Percentiles rank a stretch among this genome's conserved stretches.
phyloP scores from a whole-genome alignment of 1,284 basidiomycete species.

The Exobasidium cylindrosporum region DNA sequence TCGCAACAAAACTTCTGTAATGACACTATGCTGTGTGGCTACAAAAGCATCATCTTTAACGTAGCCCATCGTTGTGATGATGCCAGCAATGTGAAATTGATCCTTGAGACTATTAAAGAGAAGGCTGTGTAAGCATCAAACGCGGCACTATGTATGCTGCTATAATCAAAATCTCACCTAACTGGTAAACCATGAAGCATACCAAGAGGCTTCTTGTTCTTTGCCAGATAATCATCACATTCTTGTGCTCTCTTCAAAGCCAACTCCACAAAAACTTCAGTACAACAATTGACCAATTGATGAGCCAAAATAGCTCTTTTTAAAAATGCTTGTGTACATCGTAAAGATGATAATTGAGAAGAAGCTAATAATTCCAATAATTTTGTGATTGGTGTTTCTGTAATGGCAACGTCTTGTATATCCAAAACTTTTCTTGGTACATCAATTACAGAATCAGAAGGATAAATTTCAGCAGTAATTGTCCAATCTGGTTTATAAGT shows the following conservation, averaged over 20 bases:
- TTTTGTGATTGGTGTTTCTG: constrained; percentile 24
- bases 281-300: constrained; percentile 30
- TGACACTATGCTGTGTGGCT: constrained; percentile 60
- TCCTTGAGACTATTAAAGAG: constrained; percentile 60
- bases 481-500: constrained; percentile 19
- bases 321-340: constrained; percentile 20
- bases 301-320: constrained; percentile 28
- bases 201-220: constrained; percentile 61
- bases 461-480: constrained; percentile 22
- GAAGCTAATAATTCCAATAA: constrained; percentile 19
- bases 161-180: too few relatives aligned
- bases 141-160: too few relatives aligned
- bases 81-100: constrained; percentile 64
- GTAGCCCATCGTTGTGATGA: constrained; percentile 65
- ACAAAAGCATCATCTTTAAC: constrained; percentile 61
- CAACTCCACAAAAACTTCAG: constrained; percentile 23
- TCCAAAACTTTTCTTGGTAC: constrained; percentile 22
- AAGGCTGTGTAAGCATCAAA: too few relatives aligned
- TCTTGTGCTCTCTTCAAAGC: constrained; percentile 9
- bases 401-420: constrained; percentile 28
- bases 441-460: constrained; percentile 18
- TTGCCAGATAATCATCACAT: constrained; percentile 62
- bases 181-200: constrained; percentile 67
- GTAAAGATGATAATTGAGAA: not conserved
- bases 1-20: constrained; percentile 55